Percentiles rank a stretch among this genome's conserved stretches.
phyloP scores from a whole-genome alignment of 805 yeast genomes.

The Teunomyces lycoperdinae region DNA sequence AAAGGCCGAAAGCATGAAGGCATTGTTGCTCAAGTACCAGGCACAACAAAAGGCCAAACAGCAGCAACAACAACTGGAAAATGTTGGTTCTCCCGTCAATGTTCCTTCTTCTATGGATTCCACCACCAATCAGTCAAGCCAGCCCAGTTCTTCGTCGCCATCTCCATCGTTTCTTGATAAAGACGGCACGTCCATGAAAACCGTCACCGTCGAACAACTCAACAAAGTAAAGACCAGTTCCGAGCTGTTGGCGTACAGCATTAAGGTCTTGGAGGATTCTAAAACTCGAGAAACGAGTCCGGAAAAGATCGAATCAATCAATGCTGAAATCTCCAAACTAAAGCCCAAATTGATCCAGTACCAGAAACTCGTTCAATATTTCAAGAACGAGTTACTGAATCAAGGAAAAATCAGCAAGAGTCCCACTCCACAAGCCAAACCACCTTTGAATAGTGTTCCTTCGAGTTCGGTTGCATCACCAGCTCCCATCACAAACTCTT shows the following conservation, averaged over 20 bases:
- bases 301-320: conserved; percentile 4
- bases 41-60: conserved; percentile 19
- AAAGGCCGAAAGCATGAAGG: conserved; percentile 25
- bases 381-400: conserved; percentile 20
- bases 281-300: conserved; percentile 9
- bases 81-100: background rate
- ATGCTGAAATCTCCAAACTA: conserved; percentile 11
- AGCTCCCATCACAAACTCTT: too few species aligned
- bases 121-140: background rate
- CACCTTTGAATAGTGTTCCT: background rate
- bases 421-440: background rate
- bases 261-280: conserved; percentile 20
- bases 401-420: conserved; percentile 8
- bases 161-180: background rate
- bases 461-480: too few species aligned
- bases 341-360: conserved; percentile 18
- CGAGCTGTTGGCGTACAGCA: conserved; percentile 20
- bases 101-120: background rate
- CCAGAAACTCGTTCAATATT: conserved; percentile 20
- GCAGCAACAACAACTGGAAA: conserved; percentile 7
- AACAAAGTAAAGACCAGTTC: conserved; percentile 21
- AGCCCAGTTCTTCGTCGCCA: background rate
- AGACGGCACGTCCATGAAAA: background rate
- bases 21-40: conserved; percentile 21
- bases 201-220: conserved; percentile 17